phyloP scores from a whole-genome alignment of 2,329 filamentous ascomycete genomes.

The Claviceps capensis region DNA sequence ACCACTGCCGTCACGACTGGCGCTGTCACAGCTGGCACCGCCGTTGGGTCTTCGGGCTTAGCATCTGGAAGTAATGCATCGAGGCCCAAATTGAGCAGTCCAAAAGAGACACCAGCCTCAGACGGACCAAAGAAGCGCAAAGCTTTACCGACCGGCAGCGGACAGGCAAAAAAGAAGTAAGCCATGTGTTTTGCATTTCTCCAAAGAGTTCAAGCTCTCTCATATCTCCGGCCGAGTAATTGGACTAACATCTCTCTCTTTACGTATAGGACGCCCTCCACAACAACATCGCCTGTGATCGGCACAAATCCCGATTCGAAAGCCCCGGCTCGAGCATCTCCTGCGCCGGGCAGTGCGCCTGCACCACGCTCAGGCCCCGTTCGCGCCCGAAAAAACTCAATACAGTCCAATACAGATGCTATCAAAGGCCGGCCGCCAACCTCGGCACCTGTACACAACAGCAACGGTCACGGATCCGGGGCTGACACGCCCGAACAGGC shows the following conservation, averaged over 20 bases:
- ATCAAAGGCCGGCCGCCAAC: slow-evolving; percentile 18
- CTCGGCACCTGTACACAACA: slow-evolving; percentile 33
- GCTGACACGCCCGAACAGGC: slow-evolving; percentile 24
- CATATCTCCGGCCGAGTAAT: neutral
- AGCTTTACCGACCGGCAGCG: slow-evolving; percentile 49
- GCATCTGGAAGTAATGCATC: slow-evolving; percentile 36
- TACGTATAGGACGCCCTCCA: slow-evolving; percentile 40
- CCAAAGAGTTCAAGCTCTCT: neutral
- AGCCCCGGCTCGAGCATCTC: slow-evolving; percentile 39
- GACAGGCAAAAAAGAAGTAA: slow-evolving; percentile 69
- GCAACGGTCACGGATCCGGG: slow-evolving; percentile 35
- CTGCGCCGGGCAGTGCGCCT: slow-evolving; percentile 40
- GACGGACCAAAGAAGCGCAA: slow-evolving; percentile 62
- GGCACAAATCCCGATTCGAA: slow-evolving; percentile 52
- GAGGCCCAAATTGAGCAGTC: slow-evolving; percentile 50
- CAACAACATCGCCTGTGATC: slow-evolving; percentile 63
- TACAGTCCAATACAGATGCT: slow-evolving; percentile 44
- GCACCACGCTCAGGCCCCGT: slow-evolving; percentile 51
- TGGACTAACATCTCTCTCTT: neutral
- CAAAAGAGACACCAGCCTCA: slow-evolving; percentile 52
- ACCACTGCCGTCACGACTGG: neutral
- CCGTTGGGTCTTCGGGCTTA: slow-evolving; percentile 42
- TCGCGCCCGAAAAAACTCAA: slow-evolving; percentile 63
- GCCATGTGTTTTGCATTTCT: slow-evolving; percentile 12
- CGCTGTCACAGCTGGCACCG: neutral